Evolutionary conservation across 1,284 basidiomycete genomes (phyloP).

Genomic region (Heterobasidion parviporum): DNA sequence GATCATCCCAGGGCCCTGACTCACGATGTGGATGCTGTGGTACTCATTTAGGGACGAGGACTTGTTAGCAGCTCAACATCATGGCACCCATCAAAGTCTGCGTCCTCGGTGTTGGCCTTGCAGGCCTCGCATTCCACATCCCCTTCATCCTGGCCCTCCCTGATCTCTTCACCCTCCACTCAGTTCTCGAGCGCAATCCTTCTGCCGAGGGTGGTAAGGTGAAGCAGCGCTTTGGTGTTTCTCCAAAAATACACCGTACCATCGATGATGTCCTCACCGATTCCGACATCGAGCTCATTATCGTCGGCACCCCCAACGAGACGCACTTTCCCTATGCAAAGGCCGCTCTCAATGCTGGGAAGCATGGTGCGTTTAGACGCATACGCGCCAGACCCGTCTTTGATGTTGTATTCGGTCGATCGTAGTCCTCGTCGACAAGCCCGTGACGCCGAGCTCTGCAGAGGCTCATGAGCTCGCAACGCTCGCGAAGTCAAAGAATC

Average conservation of each 20-base stretch:
- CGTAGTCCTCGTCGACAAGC: slow-evolving; percentile 77
- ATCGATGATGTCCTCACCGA: slow-evolving; percentile 53
- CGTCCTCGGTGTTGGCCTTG: slow-evolving; percentile 70
- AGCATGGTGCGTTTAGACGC: slow-evolving; percentile 50
- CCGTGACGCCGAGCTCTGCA: slow-evolving; percentile 57
- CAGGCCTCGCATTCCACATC: slow-evolving; percentile 70
- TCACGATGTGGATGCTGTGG: too few species aligned
- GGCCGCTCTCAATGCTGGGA: slow-evolving; percentile 60
- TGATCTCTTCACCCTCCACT: slow-evolving; percentile 61
- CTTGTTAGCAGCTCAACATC: too few species aligned
- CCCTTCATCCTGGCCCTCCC: slow-evolving; percentile 75
- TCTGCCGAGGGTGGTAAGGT: slow-evolving; percentile 51
- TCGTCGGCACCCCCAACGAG: slow-evolving; percentile 73
- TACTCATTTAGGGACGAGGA: too few species aligned
- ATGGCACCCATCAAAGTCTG: slow-evolving; percentile 53
- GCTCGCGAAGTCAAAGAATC: slow-evolving; percentile 56
- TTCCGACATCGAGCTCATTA: slow-evolving; percentile 54
- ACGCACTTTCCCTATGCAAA: slow-evolving; percentile 74
- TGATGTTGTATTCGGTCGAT: background rate
- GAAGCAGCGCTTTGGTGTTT: slow-evolving; percentile 51
- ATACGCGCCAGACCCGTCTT: background rate
- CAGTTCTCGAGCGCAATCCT: slow-evolving; percentile 60
- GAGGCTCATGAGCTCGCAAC: slow-evolving; percentile 63
- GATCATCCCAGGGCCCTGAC: too few species aligned
- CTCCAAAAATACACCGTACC: slow-evolving; percentile 45